These are phyloP conservation scores for Linderina pennispora DNA, from an alignment of 192 early-diverging fungal genomes.

Conservation along the genomic window DNA sequence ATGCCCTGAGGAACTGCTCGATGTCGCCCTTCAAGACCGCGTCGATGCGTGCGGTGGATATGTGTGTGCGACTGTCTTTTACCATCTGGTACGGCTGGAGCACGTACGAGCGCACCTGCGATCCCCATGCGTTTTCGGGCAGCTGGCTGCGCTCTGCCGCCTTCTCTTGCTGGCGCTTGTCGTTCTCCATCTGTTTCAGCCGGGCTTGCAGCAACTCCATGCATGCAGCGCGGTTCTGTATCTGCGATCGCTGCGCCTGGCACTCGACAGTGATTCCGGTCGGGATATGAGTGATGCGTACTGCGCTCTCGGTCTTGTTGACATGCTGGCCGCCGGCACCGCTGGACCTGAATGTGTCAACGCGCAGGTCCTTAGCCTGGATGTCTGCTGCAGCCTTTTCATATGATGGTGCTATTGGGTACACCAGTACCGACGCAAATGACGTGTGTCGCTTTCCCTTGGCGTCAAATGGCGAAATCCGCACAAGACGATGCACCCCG, in stretches of 20 bases:
- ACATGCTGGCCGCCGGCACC: slow-evolving; percentile 72
- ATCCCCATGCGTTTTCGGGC: slow-evolving; percentile 52
- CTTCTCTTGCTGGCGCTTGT: slow-evolving; percentile 35
- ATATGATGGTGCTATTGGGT: background rate
- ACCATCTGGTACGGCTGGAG: slow-evolving; percentile 58
- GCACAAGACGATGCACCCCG: slow-evolving; percentile 64
- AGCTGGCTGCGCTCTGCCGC: slow-evolving; percentile 1
- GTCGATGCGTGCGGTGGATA: slow-evolving; percentile 40
- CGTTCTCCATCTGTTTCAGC: slow-evolving; percentile 54
- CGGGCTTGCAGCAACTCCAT: slow-evolving; percentile 69
- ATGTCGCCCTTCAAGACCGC: slow-evolving; percentile 51
- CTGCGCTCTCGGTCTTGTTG: slow-evolving; percentile 83
- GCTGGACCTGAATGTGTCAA: slow-evolving; percentile 47
- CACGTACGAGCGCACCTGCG: slow-evolving; percentile 56
- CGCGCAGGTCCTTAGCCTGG: slow-evolving; percentile 41
- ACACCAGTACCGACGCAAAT: slow-evolving; percentile 39
- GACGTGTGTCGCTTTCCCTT: slow-evolving; percentile 57
- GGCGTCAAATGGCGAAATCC: slow-evolving; percentile 61
- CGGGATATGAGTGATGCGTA: slow-evolving; percentile 80
- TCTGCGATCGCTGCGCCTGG: slow-evolving; percentile 4
- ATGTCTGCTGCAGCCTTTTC: slow-evolving; percentile 33
- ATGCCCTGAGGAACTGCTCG: slow-evolving; percentile 20
- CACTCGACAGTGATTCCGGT: slow-evolving; percentile 64
- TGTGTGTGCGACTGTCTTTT: slow-evolving; percentile 52
- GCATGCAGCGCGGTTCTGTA: slow-evolving; percentile 69